A percentile compares a stretch with the other conserved stretches of the same genome.
Conservation (phyloP, 1,284 basidiomycete genomes). For the Puccinia polysora region DNA sequence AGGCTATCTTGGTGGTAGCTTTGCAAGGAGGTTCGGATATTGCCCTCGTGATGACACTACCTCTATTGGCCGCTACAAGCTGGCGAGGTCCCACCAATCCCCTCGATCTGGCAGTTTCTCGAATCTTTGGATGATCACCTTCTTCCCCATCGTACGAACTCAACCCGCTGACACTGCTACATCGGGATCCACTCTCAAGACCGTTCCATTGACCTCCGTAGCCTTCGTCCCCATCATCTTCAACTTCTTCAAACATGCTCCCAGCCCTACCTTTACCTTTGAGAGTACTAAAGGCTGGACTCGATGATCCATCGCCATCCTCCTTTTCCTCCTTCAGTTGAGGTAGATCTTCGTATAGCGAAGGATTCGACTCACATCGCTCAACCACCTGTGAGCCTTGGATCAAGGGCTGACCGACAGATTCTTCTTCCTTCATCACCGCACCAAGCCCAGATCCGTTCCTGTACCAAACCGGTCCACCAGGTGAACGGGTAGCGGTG, state of each 20-base stretch:
- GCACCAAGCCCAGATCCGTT: not conserved
- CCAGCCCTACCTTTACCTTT: slow-evolving; percentile 31
- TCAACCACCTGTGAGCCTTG: too few relatives aligned
- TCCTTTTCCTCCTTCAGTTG: slow-evolving; percentile 6
- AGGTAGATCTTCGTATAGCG: slow-evolving; percentile 28
- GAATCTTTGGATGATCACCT: not conserved
- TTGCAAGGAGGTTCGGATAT: slow-evolving; percentile 14
- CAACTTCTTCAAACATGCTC: not conserved
- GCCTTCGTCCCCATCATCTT: not conserved
- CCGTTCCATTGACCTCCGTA: not conserved
- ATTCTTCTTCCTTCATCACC: not conserved
- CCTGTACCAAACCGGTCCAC: slow-evolving; percentile 39
- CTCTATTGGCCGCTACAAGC: not conserved
- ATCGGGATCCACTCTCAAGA: slow-evolving; percentile 18
- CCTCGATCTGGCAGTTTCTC: not conserved
- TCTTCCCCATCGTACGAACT: slow-evolving; percentile 8
- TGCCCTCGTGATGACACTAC: not conserved
- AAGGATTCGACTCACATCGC: slow-evolving; percentile 16
- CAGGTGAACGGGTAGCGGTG: slow-evolving; percentile 19
- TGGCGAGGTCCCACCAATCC: slow-evolving; percentile 17
- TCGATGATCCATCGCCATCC: not conserved
- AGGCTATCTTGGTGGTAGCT: not conserved
- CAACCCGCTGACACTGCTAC: slow-evolving; percentile 39
- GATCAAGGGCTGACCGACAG: too few relatives aligned
- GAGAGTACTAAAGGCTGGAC: slow-evolving; percentile 33